These are phyloP conservation scores for Cicer chorassanicum DNA, from an alignment of 306 rosid species.

Conservation along the genomic window DNA sequence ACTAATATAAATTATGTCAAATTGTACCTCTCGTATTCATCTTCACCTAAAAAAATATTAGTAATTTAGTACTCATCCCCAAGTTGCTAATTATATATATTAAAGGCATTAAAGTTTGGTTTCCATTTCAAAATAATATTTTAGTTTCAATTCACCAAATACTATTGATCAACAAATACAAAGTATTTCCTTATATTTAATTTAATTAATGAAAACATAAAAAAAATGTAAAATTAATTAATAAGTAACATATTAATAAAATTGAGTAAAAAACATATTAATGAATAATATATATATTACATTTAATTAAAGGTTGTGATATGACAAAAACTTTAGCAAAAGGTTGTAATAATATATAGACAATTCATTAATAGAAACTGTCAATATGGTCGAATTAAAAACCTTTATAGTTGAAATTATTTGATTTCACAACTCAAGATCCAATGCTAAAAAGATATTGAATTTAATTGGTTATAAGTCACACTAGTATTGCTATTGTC, in stretches of 20 bases:
- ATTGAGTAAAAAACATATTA: not conserved
- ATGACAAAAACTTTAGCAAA: not conserved
- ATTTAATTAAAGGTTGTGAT: not conserved
- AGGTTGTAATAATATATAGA: not conserved
- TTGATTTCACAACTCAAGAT: too few relatives aligned
- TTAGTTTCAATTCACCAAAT: not conserved
- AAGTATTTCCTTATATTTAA: too few relatives aligned
- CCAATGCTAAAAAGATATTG: too few relatives aligned
- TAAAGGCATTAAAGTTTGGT: slow-evolving; percentile 3
- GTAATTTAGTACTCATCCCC: slow-evolving; percentile 26
- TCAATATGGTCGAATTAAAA: slow-evolving; percentile 5
- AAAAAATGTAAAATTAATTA: not conserved
- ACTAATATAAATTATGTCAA: slow-evolving; percentile 34
- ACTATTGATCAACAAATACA: too few relatives aligned
- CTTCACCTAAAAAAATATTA: not conserved
- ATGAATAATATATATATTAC: not conserved
- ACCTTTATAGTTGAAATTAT: not conserved
- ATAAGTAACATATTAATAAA: not conserved
- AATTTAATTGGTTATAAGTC: too few relatives aligned
- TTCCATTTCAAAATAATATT: not conserved
- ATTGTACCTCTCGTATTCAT: slow-evolving; percentile 34
- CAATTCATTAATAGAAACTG: not conserved
- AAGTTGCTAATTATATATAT: slow-evolving; percentile 32
- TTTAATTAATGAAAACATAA: too few relatives aligned
- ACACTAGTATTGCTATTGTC: too few relatives aligned